Percentiles rank a stretch among this genome's conserved stretches.
These are phyloP conservation scores for Zygosaccharomyces rouxii DNA, from an alignment of 805 yeast species.

Conservation along the genomic window DNA sequence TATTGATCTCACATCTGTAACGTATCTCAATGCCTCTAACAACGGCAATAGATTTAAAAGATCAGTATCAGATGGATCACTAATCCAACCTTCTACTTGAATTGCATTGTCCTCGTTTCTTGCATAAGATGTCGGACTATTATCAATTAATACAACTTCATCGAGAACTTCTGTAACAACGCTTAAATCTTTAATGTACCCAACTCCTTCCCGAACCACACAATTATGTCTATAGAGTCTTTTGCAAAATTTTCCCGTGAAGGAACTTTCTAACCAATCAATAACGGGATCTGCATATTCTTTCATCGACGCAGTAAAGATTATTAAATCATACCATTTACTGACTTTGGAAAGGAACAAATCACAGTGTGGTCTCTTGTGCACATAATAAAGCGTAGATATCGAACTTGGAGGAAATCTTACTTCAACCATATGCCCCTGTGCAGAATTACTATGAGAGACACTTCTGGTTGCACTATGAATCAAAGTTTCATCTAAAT, in stretches of 20 bases:
- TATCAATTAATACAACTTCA: constrained; percentile 76
- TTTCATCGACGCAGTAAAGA: constrained; percentile 91
- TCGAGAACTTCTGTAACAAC: constrained; percentile 23
- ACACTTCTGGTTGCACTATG: constrained; percentile 75
- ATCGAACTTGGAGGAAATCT: constrained; percentile 51
- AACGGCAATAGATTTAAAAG: constrained; percentile 77
- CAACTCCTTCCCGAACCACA: constrained; percentile 68
- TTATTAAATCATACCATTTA: constrained; percentile 82
- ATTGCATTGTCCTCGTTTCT: constrained; percentile 84
- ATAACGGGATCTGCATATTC: constrained; percentile 97
- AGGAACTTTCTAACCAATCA: constrained; percentile 70
- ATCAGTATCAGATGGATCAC: constrained; percentile 88
- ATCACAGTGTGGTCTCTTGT: constrained; percentile 89
- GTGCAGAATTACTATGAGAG: constrained; percentile 29
- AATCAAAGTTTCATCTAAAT: constrained; percentile 89
- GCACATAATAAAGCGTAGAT: constrained; percentile 81
- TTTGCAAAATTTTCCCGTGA: constrained; percentile 49
- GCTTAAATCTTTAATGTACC: constrained; percentile 73
- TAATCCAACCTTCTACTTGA: constrained; percentile 95
- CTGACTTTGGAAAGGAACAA: constrained; percentile 71
- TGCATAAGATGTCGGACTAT: constrained; percentile 87
- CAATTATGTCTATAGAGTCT: constrained; percentile 81
- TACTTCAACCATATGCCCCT: constrained; percentile 77
- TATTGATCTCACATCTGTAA: constrained; percentile 79
- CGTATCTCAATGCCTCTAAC: constrained; percentile 51